Percentiles rank a stretch among this genome's conserved stretches.
Conservation (phyloP, 306 rosid species). For the Heteromeles arbutifolia region DNA sequence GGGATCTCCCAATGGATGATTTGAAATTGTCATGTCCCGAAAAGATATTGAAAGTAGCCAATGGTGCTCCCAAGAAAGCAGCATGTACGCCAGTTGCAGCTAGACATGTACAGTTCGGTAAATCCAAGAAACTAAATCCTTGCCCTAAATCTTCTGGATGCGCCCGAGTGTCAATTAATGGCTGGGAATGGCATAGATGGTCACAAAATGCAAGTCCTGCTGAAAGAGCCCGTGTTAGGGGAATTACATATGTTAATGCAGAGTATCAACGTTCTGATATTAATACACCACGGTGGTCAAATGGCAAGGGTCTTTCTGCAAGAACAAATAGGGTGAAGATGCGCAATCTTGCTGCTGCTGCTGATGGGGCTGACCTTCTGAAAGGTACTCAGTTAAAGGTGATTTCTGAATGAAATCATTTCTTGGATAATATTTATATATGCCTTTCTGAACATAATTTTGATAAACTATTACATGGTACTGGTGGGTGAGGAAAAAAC, state of each 20-base stretch:
- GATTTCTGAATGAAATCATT: slow-evolving; percentile 12
- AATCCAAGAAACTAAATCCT: slow-evolving; percentile 41
- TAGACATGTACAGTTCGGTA: slow-evolving; percentile 33
- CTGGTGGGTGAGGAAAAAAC: slow-evolving; percentile 82
- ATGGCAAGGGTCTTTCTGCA: slow-evolving; percentile 87
- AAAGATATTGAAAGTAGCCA: slow-evolving; percentile 50
- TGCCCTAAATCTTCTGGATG: slow-evolving; percentile 83
- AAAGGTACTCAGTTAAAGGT: slow-evolving; percentile 97
- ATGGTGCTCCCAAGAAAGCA: slow-evolving; percentile 33
- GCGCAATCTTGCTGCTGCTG: slow-evolving; percentile 93
- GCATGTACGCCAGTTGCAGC: slow-evolving; percentile 33
- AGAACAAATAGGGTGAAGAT: slow-evolving; percentile 91
- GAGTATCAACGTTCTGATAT: slow-evolving; percentile 40
- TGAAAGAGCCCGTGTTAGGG: slow-evolving; percentile 70
- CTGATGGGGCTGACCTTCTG: slow-evolving; percentile 94
- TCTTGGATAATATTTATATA: slow-evolving; percentile 12
- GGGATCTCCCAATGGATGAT: slow-evolving; percentile 42
- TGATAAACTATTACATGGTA: slow-evolving; percentile 19
- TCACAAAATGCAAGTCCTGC: slow-evolving; percentile 71
- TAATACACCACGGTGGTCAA: slow-evolving; percentile 54
- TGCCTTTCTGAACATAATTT: slow-evolving; percentile 5
- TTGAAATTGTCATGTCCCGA: slow-evolving; percentile 28
- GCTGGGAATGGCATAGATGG: slow-evolving; percentile 97
- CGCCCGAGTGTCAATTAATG: slow-evolving; percentile 80
- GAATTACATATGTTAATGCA: slow-evolving; percentile 32